Evolutionary conservation across 2,329 filamentous ascomycete species (phyloP).

Genomic region (Aspergillus uvarum): DNA sequence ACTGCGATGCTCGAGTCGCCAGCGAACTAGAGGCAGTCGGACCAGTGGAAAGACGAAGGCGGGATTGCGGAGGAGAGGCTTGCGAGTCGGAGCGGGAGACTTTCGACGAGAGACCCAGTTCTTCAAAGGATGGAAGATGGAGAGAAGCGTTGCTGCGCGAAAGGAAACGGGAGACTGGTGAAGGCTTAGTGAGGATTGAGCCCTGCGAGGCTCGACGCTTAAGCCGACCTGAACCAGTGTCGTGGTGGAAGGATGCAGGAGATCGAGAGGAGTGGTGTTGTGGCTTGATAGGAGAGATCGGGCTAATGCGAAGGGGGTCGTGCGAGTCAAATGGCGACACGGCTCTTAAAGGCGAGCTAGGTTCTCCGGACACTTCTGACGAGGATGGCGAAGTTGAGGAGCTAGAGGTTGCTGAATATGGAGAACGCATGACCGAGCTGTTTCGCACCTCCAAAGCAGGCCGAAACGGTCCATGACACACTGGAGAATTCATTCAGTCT

Average conservation of each 20-base stretch:
- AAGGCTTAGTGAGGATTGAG: conserved; percentile 35
- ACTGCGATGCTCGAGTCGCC: conserved; percentile 34
- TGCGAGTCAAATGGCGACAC: conserved; percentile 15
- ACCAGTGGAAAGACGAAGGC: conserved; percentile 37
- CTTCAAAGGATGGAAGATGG: conserved; percentile 55
- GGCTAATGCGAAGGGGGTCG: conserved; percentile 17
- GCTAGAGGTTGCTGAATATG: conserved; percentile 19
- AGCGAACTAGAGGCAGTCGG: conserved; percentile 33
- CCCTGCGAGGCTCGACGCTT: conserved; percentile 40
- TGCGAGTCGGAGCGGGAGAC: conserved; percentile 28
- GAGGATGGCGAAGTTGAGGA: conserved; percentile 21
- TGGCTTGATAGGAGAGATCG: conserved; percentile 20
- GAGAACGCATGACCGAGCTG: conserved; percentile 31
- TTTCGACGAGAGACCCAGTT: conserved; percentile 40
- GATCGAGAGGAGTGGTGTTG: conserved; percentile 17
- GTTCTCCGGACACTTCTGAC: conserved; percentile 18
- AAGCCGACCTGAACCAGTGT: conserved; percentile 26
- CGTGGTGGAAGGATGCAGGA: conserved; percentile 13
- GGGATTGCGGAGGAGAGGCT: conserved; percentile 29
- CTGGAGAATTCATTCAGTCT: conserved; percentile 34
- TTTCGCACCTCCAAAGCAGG: conserved; percentile 25
- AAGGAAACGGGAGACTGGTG: conserved; percentile 37
- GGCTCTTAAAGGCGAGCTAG: conserved; percentile 17
- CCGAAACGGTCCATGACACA: conserved; percentile 34
- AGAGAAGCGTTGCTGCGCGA: conserved; percentile 41